Conservation (phyloP, 139 green algal species). For the Micromonas pusilla region DNA sequence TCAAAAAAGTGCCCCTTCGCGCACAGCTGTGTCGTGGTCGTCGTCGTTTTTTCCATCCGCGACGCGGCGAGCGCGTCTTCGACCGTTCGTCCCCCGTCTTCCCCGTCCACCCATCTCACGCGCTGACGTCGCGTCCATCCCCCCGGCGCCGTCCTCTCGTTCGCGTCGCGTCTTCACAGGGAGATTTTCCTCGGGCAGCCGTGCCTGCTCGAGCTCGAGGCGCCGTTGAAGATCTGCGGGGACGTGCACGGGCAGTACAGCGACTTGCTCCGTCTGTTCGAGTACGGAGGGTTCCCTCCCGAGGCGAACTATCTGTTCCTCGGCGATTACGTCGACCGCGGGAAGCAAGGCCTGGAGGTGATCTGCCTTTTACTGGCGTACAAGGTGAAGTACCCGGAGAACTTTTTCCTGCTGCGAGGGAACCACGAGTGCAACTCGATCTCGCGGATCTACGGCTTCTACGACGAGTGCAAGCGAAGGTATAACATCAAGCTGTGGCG, state of each 20-base stretch:
- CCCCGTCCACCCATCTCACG: too few species aligned
- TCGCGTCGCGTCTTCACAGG: neutral
- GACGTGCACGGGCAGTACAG: conserved; percentile 99
- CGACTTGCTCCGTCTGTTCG: conserved; percentile 94
- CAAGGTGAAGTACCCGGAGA: conserved; percentile 99
- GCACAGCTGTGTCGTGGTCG: too few species aligned
- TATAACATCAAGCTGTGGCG: conserved; percentile 99
- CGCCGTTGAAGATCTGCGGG: conserved; percentile 98
- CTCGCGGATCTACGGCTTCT: conserved; percentile 99
- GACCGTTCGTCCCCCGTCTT: too few species aligned
- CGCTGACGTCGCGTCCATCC: neutral
- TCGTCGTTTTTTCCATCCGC: too few species aligned
- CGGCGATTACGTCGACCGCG: conserved; percentile 97
- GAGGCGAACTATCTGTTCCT: conserved; percentile 99
- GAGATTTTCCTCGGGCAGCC: conserved; percentile 86
- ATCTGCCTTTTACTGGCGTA: conserved; percentile 98
- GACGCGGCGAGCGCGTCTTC: too few species aligned
- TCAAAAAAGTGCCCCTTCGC: too few species aligned
- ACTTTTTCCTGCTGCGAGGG: conserved; percentile 97
- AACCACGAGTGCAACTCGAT: conserved; percentile 98
- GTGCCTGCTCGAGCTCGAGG: conserved; percentile 95
- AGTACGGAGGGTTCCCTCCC: conserved; percentile 97
- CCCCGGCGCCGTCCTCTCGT: neutral
- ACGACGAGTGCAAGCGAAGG: conserved; percentile 98
- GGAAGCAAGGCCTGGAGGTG: conserved; percentile 97